Evolutionary conservation across 1,284 basidiomycete genomes (phyloP).

Genomic region (Austroboletus sp.): DNA sequence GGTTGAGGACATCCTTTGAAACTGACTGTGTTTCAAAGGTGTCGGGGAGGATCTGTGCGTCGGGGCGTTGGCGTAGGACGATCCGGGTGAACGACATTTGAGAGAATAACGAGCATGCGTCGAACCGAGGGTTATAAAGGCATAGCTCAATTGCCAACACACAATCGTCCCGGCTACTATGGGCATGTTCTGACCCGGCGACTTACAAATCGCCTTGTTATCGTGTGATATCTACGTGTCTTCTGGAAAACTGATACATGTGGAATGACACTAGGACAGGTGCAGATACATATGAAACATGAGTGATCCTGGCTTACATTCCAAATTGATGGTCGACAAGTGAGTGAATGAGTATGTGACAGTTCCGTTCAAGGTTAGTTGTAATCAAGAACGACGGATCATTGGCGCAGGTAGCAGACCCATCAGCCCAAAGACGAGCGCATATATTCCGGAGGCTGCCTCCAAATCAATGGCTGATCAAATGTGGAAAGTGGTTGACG

Average conservation of each 20-base stretch:
- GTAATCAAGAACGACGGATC: constrained; percentile 33
- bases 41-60: constrained; percentile 54
- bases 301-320: constrained; percentile 8
- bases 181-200: background rate
- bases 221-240: background rate
- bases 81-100: constrained; percentile 50
- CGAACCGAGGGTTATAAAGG: background rate
- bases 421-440: constrained; percentile 60
- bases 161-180: background rate
- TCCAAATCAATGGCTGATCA: constrained; percentile 3
- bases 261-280: constrained; percentile 8
- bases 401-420: constrained; percentile 62
- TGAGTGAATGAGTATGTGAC: background rate
- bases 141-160: background rate
- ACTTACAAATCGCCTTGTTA: background rate
- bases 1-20: constrained; percentile 47
- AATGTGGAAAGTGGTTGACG: constrained; percentile 15
- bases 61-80: constrained; percentile 68
- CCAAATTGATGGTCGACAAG: constrained; percentile 2
- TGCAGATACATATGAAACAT: constrained; percentile 17
- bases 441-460: constrained; percentile 60
- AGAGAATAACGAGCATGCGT: constrained; percentile 7
- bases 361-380: background rate
- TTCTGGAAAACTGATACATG: no score
- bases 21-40: constrained; percentile 65